Base-by-base conservation (phyloP, 495 filamentous ascomycete genomes). In the Evernia prunastri region DNA sequence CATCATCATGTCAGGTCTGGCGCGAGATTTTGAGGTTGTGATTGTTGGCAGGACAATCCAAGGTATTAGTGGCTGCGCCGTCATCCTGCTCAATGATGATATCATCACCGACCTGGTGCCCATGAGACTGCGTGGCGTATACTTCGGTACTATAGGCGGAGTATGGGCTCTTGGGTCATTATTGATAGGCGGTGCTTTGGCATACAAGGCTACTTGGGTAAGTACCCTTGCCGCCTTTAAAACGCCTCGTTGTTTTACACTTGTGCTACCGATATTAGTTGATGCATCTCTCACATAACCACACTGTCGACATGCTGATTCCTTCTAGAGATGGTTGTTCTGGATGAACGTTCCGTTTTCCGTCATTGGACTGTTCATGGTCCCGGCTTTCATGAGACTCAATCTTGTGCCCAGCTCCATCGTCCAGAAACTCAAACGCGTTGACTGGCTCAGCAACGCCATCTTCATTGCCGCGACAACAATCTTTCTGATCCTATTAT, bases 101-200 rank as follows among this genome's bases (percentile, higher is more conserved):
- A 69, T 89, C 6, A 77, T 92, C 62, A 82, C 85, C 0, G 87
- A 90, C 63, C 71, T 88, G 3, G 82, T 80, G 8, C 78, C 79
- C 0, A 67, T 75, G 40, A 66, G 71, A 8, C 68, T 79, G 27
- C 74, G 75, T 17, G 73, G 72, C 18, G 49, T 80, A 65, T 84
- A 80, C 68, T 75, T 75, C 45, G 81, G 81, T 8, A 76, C 84
- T 42, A 60, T 78, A 33, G 75, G 75, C 31, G 77, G 74, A 8
- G 84, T 84, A 78, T 86, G 84, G 83, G 80, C 82, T 37, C 56
- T 90, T 25, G 88, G 87, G 3, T 84, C 82, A 0, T 86, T 89
- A 0, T 75, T 91, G 36, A 74, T 90, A 9, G 88, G 85, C 37
- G 87, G 87, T 31, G 86, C 78, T 1, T 87, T 90, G 63, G 76